Evolutionary conservation across 352 stramenopile species (phyloP), one percentile per base, ranked within the genome.

Genomic region (Achlya hypogyna): DNA sequence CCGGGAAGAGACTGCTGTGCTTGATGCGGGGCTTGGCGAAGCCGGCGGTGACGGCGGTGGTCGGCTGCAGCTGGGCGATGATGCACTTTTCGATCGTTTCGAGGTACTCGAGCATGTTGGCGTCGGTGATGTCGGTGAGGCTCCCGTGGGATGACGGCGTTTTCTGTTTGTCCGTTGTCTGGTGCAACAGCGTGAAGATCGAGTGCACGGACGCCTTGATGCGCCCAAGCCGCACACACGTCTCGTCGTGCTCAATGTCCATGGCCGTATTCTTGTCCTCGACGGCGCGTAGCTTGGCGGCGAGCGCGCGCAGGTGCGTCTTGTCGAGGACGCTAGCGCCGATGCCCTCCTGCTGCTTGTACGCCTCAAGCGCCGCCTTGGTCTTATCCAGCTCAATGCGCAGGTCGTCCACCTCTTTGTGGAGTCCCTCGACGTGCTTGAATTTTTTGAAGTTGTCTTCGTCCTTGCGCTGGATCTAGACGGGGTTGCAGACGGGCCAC

Each of bases 401-500:
- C 10, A 90, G 53, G 12, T 70, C 63, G 0, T 77, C 77, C 52
- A 88, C 76, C 43, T 91, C 83, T 8, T 75, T 73, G 45, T 86
- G 78, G 8, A 91, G 60, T 45, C 81, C 78, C 51, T 91, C 83
- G 12, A 88, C 81, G 34, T 78, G 80, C 65, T 87, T 85, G 66
- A 91, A 91, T 25, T 79, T 82, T 70, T 89, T 84, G 52, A 91
- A 91, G 54, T 91, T 91, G 43, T 79, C 78, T 53, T 87, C 83
- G 60, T 91, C 83, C 18, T 82, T 84, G 47, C 62, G 52, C 14
- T 83, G 54, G 51, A 91, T 77, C 29, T 67, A 58, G 18, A 18
- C 14, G 16, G 6, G 9, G 25, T 23, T 2, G 54, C 27, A 56
- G 3, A 31, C 27, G n/a, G 20, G 27, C 14, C 42, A 56, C 31